phyloP scores from a whole-genome alignment of 2,329 filamentous ascomycete species.

The Paracoccidioides brasiliensis region DNA sequence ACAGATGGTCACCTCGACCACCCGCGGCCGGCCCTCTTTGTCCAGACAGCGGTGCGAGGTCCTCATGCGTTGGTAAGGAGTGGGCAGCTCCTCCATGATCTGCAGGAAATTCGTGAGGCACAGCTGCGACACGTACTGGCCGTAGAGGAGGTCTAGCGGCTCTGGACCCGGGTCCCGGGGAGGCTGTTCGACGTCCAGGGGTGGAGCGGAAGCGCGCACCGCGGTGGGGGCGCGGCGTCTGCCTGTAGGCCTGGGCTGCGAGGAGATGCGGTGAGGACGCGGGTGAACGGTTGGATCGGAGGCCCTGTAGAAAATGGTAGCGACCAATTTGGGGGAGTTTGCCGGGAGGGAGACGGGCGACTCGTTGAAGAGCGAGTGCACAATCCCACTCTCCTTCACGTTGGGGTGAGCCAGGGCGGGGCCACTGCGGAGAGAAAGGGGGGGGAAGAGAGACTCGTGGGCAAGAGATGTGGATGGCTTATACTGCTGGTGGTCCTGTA shows the following conservation, averaged over 20 bases:
- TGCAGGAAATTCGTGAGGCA: conserved; percentile 45
- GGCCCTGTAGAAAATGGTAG: conserved; percentile 38
- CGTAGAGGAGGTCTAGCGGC: conserved; percentile 43
- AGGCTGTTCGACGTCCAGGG: conserved; percentile 39
- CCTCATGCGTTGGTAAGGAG: conserved; percentile 36
- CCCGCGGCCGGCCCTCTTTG: conserved; percentile 34
- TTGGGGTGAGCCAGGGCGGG: conserved; percentile 21
- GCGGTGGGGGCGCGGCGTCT: conserved; percentile 29
- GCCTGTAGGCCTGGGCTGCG: conserved; percentile 21
- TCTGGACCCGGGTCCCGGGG: conserved; percentile 43
- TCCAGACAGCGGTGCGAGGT: conserved; percentile 38
- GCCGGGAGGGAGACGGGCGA: conserved; percentile 26
- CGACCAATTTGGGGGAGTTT: conserved; percentile 33
- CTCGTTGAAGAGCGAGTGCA: conserved; percentile 35
- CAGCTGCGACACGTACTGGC: conserved; percentile 41
- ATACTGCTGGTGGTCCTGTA: conserved; percentile 38
- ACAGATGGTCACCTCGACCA: conserved; percentile 41
- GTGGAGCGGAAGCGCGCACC: conserved; percentile 36
- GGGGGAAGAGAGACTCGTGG: conserved; percentile 15
- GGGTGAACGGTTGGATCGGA: conserved; percentile 27
- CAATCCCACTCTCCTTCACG: conserved; percentile 34
- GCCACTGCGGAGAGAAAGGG: conserved; percentile 21
- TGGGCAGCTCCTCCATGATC: conserved; percentile 37
- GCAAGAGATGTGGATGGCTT: conserved; percentile 24
- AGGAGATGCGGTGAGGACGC: conserved; percentile 36